Conservation (phyloP, 179 eudicot species). For the Patellifolia procumbens region DNA sequence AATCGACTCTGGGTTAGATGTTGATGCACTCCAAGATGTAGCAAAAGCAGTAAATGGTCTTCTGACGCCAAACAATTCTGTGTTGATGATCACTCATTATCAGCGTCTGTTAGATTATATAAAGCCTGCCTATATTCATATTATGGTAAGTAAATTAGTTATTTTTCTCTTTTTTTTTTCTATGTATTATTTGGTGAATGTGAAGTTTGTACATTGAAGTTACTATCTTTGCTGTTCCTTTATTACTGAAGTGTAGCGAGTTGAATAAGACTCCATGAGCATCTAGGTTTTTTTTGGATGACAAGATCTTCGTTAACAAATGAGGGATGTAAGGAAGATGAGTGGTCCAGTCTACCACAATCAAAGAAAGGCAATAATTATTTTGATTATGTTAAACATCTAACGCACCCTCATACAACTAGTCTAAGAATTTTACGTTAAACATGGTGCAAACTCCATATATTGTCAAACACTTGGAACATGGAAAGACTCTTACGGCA, state of each 20-base stretch:
- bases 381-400: too few species aligned
- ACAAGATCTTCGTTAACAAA: neutral
- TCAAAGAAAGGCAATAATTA: neutral
- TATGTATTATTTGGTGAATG: neutral
- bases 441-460: too few species aligned
- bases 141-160: slow-evolving; percentile 63
- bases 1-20: slow-evolving; percentile 95
- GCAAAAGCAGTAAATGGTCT: slow-evolving; percentile 87
- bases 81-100: slow-evolving; percentile 95
- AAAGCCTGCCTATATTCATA: slow-evolving; percentile 73
- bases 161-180: neutral
- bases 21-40: slow-evolving; percentile 95
- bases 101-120: slow-evolving; percentile 78
- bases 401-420: too few species aligned
- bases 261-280: neutral
- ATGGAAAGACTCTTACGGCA: neutral
- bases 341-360: neutral
- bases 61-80: slow-evolving; percentile 66
- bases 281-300: neutral
- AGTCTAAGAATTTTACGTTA: too few species aligned
- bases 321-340: neutral
- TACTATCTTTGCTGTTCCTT: neutral
- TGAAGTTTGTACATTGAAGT: neutral
- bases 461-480: too few species aligned
- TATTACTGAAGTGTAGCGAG: slow-evolving; percentile 2